phyloP scores from a whole-genome alignment of 352 stramenopile genomes.

The Pythium dissotocum region DNA sequence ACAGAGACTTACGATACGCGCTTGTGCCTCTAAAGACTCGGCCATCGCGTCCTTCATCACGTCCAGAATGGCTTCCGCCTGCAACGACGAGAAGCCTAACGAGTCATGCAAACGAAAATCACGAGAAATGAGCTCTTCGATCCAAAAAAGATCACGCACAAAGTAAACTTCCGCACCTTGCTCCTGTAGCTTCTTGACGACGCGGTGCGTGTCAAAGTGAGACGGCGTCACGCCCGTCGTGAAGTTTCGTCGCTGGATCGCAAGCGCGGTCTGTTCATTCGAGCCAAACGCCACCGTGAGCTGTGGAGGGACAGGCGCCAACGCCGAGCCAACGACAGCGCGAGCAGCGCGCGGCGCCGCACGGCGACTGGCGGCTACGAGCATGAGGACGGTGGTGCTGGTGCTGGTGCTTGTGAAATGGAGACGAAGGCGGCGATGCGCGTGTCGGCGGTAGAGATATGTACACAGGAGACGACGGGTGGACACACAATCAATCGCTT shows the following conservation, averaged over 20 bases:
- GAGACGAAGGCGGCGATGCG: neutral
- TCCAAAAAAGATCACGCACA: neutral
- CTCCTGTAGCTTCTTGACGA: conserved; percentile 73
- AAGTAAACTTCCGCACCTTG: conserved; percentile 41
- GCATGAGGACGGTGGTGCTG: neutral
- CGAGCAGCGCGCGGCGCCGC: neutral
- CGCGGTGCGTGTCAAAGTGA: conserved; percentile 59
- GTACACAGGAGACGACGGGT: neutral
- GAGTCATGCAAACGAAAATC: neutral
- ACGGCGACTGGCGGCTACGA: neutral
- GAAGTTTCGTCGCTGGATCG: conserved; percentile 1
- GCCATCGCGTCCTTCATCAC: conserved; percentile 85
- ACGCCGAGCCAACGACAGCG: neutral
- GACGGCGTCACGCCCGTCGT: conserved; percentile 24
- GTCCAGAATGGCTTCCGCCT: conserved; percentile 79
- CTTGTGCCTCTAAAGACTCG: conserved; percentile 72
- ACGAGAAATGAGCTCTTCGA: neutral
- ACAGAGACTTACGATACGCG: conserved; percentile 42
- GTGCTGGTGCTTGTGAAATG: neutral
- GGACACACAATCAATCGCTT: neutral
- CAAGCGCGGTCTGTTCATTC: neutral
- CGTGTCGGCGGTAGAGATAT: conserved; percentile 1
- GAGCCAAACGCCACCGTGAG: neutral
- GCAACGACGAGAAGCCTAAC: conserved; percentile 61
- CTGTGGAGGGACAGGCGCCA: neutral